Percentiles rank a stretch among this genome's conserved stretches.
phyloP scores from a whole-genome alignment of 2,329 filamentous ascomycete genomes.

The Orbilia ellipsospora region DNA sequence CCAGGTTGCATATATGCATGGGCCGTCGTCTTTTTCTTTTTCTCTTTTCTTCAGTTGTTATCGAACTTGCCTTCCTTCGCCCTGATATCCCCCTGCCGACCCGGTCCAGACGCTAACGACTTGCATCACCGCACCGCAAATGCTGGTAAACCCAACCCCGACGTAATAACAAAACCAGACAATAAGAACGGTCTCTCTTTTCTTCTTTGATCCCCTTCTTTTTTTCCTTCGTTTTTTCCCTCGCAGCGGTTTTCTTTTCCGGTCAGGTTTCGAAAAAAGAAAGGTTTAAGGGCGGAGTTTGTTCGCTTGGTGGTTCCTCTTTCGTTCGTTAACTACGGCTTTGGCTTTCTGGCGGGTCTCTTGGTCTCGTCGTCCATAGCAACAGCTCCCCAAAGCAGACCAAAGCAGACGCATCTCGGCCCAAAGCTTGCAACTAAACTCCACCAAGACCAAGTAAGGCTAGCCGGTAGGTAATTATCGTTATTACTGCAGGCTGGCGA shows the following conservation, averaged over 20 bases:
- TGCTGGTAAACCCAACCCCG: not conserved
- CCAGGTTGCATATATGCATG: conserved; percentile 13
- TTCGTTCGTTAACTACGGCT: conserved; percentile 12
- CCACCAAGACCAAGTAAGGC: no score
- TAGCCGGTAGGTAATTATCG: no score
- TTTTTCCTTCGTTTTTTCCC: conserved; percentile 11
- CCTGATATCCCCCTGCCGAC: no score
- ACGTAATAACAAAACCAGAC: conserved; percentile 1
- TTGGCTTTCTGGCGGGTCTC: conserved; percentile 3
- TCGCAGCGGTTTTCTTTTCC: not conserved
- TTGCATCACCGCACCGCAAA: conserved; percentile 17
- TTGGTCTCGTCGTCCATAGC: conserved; percentile 49
- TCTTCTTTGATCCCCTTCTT: not conserved
- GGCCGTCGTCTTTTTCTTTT: not conserved
- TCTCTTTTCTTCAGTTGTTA: conserved; percentile 37
- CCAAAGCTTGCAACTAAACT: no score
- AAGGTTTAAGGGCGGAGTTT: not conserved
- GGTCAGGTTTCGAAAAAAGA: conserved; percentile 25
- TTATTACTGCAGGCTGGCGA: no score
- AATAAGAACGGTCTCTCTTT: not conserved
- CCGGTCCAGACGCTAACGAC: conserved; percentile 19
- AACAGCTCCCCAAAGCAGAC: conserved; percentile 17
- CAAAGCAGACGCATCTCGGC: conserved; percentile 13
- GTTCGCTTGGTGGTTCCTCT: conserved; percentile 18
- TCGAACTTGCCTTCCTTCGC: conserved; percentile 30